phyloP scores from a whole-genome alignment of 2,329 filamentous ascomycete species.

The Aspergillus sp. region DNA sequence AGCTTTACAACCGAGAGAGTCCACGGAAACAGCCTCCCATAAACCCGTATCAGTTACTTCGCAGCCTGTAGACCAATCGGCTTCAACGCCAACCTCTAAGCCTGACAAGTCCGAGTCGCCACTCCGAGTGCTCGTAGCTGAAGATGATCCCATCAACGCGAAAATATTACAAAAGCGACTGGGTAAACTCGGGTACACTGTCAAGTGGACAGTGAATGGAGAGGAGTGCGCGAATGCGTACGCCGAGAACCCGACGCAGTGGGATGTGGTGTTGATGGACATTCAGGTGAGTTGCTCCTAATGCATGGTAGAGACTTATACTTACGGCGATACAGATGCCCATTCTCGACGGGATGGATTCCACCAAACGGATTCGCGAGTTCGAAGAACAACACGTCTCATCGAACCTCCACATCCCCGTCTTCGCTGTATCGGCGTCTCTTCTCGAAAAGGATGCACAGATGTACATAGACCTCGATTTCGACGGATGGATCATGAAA shows the following conservation, averaged over 20 bases:
- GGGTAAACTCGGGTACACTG: conserved; percentile 71
- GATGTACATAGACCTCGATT: conserved; percentile 73
- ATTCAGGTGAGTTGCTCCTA: conserved; percentile 69
- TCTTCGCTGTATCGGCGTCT: conserved; percentile 87
- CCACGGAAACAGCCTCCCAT: not conserved
- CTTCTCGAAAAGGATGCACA: conserved; percentile 69
- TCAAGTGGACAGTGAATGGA: conserved; percentile 75
- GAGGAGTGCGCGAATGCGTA: conserved; percentile 78
- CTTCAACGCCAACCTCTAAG: not conserved
- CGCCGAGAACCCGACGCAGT: conserved; percentile 60
- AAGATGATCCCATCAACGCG: conserved; percentile 87
- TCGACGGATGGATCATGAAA: conserved; percentile 90
- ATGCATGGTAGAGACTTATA: not conserved
- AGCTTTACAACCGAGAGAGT: not conserved
- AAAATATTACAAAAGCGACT: conserved; percentile 79
- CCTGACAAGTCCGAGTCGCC: not conserved
- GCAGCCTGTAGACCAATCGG: not conserved
- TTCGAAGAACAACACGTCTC: conserved; percentile 57
- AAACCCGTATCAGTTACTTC: not conserved
- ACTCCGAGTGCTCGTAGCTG: conserved; percentile 68
- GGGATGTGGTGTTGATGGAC: conserved; percentile 87
- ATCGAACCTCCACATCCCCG: conserved; percentile 61
- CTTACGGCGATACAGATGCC: conserved; percentile 67
- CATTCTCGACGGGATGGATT: conserved; percentile 85
- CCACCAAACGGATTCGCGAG: conserved; percentile 79